Evolutionary conservation across 106 monocot genomes (phyloP).

Genomic region (Alisma plantagoaquatica): DNA sequence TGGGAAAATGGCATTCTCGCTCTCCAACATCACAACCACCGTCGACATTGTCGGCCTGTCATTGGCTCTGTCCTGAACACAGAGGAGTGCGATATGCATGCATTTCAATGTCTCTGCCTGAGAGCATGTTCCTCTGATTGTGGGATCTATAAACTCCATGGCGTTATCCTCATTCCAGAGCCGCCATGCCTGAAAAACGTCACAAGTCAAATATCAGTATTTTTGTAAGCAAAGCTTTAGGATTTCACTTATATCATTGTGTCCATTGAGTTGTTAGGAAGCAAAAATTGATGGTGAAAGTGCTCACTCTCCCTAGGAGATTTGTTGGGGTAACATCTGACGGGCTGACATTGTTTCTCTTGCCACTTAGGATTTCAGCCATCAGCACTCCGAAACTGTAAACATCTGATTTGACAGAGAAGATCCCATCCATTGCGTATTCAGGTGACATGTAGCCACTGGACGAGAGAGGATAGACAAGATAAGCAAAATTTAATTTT

Average conservation of each 20-base stretch:
- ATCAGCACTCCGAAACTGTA: constrained; percentile 1
- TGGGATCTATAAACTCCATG: neutral
- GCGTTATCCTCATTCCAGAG: neutral
- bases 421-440: too few relatives aligned
- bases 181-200: constrained; percentile 1
- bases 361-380: constrained; percentile 1
- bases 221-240: neutral
- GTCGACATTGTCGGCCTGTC: neutral
- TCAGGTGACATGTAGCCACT: too few relatives aligned
- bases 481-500: too few relatives aligned
- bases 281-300: too few relatives aligned
- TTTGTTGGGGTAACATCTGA: neutral
- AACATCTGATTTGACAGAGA: too few relatives aligned
- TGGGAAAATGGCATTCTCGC: neutral
- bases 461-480: too few relatives aligned
- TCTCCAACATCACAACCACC: too few relatives aligned
- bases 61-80: neutral
- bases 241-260: too few relatives aligned
- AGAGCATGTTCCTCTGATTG: neutral
- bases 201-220: too few relatives aligned
- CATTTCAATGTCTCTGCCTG: neutral
- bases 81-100: neutral
- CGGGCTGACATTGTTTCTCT: neutral
- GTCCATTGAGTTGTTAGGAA: too few relatives aligned
- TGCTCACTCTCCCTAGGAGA: neutral